Percentiles rank a stretch among this genome's conserved stretches.
Evolutionary conservation across 768 basidiomycete genomes (phyloP).

Genomic region (Hygrophorus pudorinus): DNA sequence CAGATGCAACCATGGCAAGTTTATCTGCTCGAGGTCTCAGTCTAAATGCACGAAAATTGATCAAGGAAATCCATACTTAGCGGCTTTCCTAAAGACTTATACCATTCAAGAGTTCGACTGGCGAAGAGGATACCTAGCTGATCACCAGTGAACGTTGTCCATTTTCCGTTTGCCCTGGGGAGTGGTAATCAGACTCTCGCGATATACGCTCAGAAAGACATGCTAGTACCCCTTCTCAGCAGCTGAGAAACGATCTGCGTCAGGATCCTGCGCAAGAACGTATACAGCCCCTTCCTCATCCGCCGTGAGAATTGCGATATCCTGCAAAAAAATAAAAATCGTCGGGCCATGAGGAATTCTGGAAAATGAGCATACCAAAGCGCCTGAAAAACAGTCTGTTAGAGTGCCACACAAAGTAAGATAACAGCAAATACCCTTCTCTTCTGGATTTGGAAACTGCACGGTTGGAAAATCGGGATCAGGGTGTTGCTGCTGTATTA

Average conservation of each 20-base stretch:
- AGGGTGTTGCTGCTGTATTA: conserved; percentile 57
- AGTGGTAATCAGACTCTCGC: conserved; percentile 2
- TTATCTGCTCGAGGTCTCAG: conserved; percentile 29
- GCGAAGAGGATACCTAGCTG: conserved; percentile 58
- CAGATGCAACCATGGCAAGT: conserved; percentile 80
- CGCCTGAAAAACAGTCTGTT: conserved; percentile 25
- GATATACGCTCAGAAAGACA: not conserved
- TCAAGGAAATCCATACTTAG: not conserved
- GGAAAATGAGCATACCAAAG: conserved; percentile 27
- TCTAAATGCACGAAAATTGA: too few species aligned
- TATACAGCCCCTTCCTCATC: conserved; percentile 40
- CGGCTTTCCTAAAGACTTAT: conserved; percentile 31
- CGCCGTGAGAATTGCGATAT: conserved; percentile 61
- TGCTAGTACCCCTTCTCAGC: conserved; percentile 51
- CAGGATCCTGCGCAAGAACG: conserved; percentile 85
- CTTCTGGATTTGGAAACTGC: conserved; percentile 82
- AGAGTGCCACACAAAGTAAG: conserved; percentile 13
- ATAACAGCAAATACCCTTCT: conserved; percentile 47
- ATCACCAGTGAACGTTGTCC: conserved; percentile 75
- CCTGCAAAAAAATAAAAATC: conserved; percentile 29
- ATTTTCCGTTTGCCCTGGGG: conserved; percentile 39
- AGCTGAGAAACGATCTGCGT: conserved; percentile 75
- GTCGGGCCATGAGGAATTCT: not conserved
- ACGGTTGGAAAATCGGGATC: conserved; percentile 86
- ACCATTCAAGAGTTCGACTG: conserved; percentile 29